Evolutionary conservation across 768 basidiomycete genomes (phyloP).

Genomic region (Boletus pseudopeckii): DNA sequence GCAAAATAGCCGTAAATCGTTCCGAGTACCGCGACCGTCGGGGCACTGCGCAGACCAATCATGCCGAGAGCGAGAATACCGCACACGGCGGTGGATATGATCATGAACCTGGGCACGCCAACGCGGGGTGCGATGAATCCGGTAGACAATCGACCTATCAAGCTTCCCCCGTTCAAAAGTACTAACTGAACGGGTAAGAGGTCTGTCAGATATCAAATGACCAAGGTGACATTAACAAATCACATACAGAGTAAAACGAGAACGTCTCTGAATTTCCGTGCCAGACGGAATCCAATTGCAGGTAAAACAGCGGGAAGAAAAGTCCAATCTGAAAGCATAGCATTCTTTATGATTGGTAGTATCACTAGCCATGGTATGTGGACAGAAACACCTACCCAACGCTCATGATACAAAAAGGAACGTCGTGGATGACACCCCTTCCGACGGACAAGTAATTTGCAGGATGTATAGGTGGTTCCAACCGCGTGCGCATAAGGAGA

Average conservation of each 20-base stretch:
- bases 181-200: slow-evolving; percentile 36
- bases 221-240: not conserved
- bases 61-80: slow-evolving; percentile 42
- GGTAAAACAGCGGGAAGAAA: slow-evolving; percentile 53
- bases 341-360: slow-evolving; percentile 2
- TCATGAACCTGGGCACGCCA: slow-evolving; percentile 44
- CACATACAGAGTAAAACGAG: slow-evolving; percentile 53
- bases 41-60: slow-evolving; percentile 35
- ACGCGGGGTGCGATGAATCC: slow-evolving; percentile 39
- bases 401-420: slow-evolving; percentile 18
- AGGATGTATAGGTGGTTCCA: slow-evolving; percentile 29
- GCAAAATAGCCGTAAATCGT: slow-evolving; percentile 47
- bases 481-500: slow-evolving; percentile 37
- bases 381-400: slow-evolving; percentile 19
- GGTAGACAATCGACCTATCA: slow-evolving; percentile 50
- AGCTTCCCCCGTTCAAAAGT: slow-evolving; percentile 49
- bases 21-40: slow-evolving; percentile 39
- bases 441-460: slow-evolving; percentile 16
- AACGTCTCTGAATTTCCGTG: slow-evolving; percentile 45
- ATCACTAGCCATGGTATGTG: not conserved
- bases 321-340: slow-evolving; percentile 35
- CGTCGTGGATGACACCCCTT: slow-evolving; percentile 13
- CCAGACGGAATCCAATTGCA: slow-evolving; percentile 51
- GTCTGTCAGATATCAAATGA: not conserved
- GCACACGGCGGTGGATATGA: slow-evolving; percentile 32